Conservation (phyloP, 352 stramenopile genomes). For the Phytophthora cajani region DNA sequence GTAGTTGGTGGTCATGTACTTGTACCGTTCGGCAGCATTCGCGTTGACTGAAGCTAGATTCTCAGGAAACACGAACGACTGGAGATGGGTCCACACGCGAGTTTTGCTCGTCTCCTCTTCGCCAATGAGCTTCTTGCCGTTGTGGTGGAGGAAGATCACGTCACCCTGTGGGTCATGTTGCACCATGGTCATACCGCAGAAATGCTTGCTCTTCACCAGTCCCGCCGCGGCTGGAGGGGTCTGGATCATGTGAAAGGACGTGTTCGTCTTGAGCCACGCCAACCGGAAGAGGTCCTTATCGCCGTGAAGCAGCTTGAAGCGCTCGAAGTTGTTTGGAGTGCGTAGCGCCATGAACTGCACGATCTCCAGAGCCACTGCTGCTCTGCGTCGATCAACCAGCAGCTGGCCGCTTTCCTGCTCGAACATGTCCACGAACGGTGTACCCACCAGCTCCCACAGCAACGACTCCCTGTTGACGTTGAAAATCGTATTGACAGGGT, state of each 20-base stretch:
- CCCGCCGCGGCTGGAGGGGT: conserved; percentile 48
- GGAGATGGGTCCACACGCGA: conserved; percentile 34
- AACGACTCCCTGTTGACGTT: conserved; percentile 58
- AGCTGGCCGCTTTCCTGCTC: conserved; percentile 71
- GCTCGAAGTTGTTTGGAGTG: conserved; percentile 36
- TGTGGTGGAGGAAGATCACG: conserved; percentile 59
- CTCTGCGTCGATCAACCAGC: conserved; percentile 48
- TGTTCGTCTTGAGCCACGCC: conserved; percentile 56
- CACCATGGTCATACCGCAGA: conserved; percentile 66
- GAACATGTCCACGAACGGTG: conserved; percentile 61
- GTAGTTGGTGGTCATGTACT: conserved; percentile 30
- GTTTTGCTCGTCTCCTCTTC: conserved; percentile 15
- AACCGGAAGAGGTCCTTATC: conserved; percentile 68
- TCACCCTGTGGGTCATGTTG: conserved; percentile 45
- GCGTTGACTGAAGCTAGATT: conserved; percentile 9
- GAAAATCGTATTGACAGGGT: conserved; percentile 62
- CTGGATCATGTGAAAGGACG: conserved; percentile 53
- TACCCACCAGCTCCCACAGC: conserved; percentile 58
- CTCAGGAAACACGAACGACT: conserved; percentile 33
- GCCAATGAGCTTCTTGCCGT: conserved; percentile 46
- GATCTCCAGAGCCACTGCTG: conserved; percentile 31
- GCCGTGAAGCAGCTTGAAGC: conserved; percentile 48
- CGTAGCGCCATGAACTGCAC: conserved; percentile 50
- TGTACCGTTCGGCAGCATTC: conserved; percentile 17
- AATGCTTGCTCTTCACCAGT: conserved; percentile 39